Base-by-base conservation (phyloP, 495 filamentous ascomycete species). In the Penicillium steckii region DNA sequence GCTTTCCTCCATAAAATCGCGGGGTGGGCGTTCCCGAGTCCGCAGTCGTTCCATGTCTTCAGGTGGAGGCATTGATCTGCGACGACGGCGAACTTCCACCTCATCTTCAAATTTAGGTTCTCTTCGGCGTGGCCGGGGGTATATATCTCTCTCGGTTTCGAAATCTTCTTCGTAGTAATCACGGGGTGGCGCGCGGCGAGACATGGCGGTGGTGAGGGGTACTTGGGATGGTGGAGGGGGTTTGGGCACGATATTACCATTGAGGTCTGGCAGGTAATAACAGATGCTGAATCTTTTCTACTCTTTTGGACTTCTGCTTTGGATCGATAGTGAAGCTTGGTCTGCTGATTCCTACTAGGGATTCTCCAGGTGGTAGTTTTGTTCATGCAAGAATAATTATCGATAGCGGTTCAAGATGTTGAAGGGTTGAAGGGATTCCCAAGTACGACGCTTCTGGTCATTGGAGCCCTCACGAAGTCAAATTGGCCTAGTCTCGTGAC, bases 41-140 rank as follows among this genome's bases (percentile, higher is more conserved):
- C 52, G 60, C 49, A 70, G 46, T 17, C 68, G 70, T 50, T 73
- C 67, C 25, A 72, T 51, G 13, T 72, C 58, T 44, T 71, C 65
- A 10, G 57, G 51, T 3, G 55, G 56, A 0, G 61, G 60, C 40
- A 60, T 59, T n/a, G 68, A 62, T 33, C 50, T n/a, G n/a, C n/a
- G 50, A 22, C 67, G 66, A 30, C 61, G 66, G 10, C 51, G 53
- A 40, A 62, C 64, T 6, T 57, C 51, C 6, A 58, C 25, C 4
- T 70, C 66, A 4, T 59, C 61, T 15, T 62, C 61, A 25, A 57
- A 53, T 13, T 55, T 38, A 8, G 55, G 63, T 10, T 63, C 62
- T 18, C 57, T 48, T 50, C 61, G 48, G 6, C 50, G 57, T 23
- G 57, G 48, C 8, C 60, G 51, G 1, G 51, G n/a, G 8, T 64